Percentiles rank a stretch among this genome's conserved stretches.
Evolutionary conservation across 1,284 basidiomycete genomes (phyloP).

Genomic region (Ceratobasidium theobromae): DNA sequence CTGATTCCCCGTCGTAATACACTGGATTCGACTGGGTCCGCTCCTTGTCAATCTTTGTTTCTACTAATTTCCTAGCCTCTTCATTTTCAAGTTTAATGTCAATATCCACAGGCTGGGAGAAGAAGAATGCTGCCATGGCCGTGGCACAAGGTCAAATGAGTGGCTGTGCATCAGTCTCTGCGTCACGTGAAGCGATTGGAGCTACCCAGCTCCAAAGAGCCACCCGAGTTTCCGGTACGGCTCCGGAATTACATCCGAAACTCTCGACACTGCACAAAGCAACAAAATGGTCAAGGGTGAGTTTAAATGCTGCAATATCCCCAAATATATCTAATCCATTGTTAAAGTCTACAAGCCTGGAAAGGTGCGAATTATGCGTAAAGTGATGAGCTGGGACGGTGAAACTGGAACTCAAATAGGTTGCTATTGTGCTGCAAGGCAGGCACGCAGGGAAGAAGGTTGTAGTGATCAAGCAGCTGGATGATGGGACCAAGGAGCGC

Average conservation of each 20-base stretch:
- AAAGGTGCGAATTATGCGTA: slow-evolving; percentile 66
- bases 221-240: not conserved
- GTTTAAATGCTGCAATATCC: not conserved
- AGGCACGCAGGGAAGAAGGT: slow-evolving; percentile 95
- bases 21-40: slow-evolving; percentile 66
- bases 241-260: slow-evolving; percentile 11
- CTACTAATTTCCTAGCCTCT: slow-evolving; percentile 76
- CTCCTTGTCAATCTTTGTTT: slow-evolving; percentile 48
- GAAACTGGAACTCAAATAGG: slow-evolving; percentile 48
- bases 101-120: slow-evolving; percentile 87
- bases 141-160: slow-evolving; percentile 4
- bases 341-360: slow-evolving; percentile 91
- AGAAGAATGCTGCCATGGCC: slow-evolving; percentile 86
- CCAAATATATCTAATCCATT: not conserved
- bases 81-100: slow-evolving; percentile 88
- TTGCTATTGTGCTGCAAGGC: slow-evolving; percentile 94
- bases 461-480: slow-evolving; percentile 84
- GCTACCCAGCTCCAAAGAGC: slow-evolving; percentile 12
- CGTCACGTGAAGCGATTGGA: not conserved
- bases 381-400: slow-evolving; percentile 23
- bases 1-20: slow-evolving; percentile 92
- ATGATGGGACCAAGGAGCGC: slow-evolving; percentile 86
- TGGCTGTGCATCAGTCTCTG: slow-evolving; percentile 13
- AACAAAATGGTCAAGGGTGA: slow-evolving; percentile 39
- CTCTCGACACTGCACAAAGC: slow-evolving; percentile 23